Percentiles rank a stretch among this genome's conserved stretches.
These are phyloP conservation scores for Acer campestre DNA, from an alignment of 345 rosid genomes.

Conservation along the genomic window DNA sequence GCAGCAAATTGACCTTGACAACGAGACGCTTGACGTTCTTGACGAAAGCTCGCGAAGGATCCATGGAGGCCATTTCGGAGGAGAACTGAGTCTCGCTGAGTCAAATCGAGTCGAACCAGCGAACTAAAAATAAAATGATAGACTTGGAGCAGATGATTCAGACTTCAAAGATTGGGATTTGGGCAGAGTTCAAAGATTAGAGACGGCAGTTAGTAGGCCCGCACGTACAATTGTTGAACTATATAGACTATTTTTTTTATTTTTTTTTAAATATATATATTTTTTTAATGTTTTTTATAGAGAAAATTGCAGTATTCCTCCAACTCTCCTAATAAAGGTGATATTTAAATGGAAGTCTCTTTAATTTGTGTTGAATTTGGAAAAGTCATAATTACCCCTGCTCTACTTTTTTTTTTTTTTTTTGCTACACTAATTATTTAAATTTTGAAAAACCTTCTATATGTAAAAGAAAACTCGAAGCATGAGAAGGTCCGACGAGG, in stretches of 20 bases:
- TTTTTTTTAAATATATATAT: too few relatives aligned
- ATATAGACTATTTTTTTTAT: not conserved
- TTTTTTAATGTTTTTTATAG: not conserved
- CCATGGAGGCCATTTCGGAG: slow-evolving; percentile 19
- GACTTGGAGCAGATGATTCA: not conserved
- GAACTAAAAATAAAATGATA: not conserved
- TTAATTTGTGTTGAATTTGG: too few relatives aligned
- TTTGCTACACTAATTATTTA: too few relatives aligned
- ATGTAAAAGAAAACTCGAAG: too few relatives aligned
- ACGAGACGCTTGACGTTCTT: slow-evolving; percentile 53
- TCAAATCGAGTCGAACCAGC: not conserved
- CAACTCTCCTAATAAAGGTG: too few relatives aligned
- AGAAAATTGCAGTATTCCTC: too few relatives aligned
- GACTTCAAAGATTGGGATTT: not conserved
- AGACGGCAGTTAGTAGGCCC: slow-evolving; percentile 10
- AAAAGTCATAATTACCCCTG: too few relatives aligned
- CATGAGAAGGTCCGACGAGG: too few relatives aligned
- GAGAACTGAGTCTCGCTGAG: not conserved
- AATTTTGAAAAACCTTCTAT: too few relatives aligned
- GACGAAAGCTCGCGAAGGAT: slow-evolving; percentile 46
- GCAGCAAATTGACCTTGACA: slow-evolving; percentile 36
- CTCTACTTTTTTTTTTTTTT: too few relatives aligned
- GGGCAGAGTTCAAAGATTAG: not conserved
- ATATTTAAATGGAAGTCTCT: too few relatives aligned
- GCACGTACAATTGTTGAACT: not conserved